Percentiles rank a stretch among this genome's conserved stretches.
These are phyloP conservation scores for Cylindrotheca closterium DNA, from an alignment of 108 stramenopile species.

Conservation along the genomic window DNA sequence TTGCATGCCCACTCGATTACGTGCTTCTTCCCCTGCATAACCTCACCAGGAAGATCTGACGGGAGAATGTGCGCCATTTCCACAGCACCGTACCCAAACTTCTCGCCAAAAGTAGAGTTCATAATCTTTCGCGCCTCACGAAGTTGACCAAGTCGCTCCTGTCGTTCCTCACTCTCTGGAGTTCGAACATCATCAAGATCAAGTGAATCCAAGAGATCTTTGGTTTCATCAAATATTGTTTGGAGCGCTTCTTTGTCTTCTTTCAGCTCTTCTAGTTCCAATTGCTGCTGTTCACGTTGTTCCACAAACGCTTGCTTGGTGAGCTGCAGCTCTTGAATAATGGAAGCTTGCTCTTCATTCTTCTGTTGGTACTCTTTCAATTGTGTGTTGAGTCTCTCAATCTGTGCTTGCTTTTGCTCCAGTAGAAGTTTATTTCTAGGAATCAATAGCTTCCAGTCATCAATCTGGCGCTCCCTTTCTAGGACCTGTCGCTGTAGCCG, in stretches of 20 bases:
- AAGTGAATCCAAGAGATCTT: not conserved
- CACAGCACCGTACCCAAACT: not conserved
- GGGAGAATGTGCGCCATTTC: constrained; percentile 4
- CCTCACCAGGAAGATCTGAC: not conserved
- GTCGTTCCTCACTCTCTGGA: not conserved
- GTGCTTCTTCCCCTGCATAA: constrained; percentile 5
- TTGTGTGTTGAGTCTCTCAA: constrained; percentile 6
- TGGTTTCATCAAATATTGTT: not conserved
- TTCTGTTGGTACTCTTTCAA: constrained; percentile 1
- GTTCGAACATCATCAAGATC: not conserved
- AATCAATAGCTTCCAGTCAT: constrained; percentile 23
- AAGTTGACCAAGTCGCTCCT: not conserved
- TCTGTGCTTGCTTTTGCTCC: constrained; percentile 20
- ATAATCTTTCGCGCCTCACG: not conserved
- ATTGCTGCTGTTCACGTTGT: not conserved
- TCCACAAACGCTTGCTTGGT: constrained; percentile 5
- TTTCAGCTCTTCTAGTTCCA: not conserved
- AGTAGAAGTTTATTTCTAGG: constrained; percentile 29
- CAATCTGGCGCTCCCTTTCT: constrained; percentile 18
- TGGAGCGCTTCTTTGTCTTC: not conserved
- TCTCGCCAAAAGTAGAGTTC: not conserved
- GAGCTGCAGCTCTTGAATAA: constrained; percentile 13
- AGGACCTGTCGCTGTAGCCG: constrained; percentile 8
- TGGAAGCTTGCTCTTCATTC: constrained; percentile 5
- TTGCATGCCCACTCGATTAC: constrained; percentile 37